Conservation (phyloP, 768 basidiomycete species). For the Agrocybe chaxingu region DNA sequence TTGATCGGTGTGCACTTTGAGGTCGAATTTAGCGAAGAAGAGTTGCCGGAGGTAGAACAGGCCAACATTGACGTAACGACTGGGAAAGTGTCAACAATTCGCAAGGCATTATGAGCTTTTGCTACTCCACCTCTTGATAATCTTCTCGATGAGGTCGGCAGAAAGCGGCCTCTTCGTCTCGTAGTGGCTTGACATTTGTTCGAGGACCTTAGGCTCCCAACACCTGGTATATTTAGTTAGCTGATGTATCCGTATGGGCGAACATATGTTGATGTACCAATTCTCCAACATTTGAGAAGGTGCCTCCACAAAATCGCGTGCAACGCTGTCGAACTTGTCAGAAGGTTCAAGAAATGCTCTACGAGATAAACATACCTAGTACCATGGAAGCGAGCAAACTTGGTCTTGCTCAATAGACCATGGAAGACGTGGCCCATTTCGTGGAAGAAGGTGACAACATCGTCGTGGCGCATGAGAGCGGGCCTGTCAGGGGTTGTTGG, state of each 20-base stretch:
- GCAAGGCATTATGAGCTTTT: neutral
- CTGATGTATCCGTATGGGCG: neutral
- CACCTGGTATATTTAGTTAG: constrained; percentile 40
- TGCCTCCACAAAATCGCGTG: constrained; percentile 84
- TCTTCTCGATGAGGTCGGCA: constrained; percentile 70
- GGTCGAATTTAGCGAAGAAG: constrained; percentile 80
- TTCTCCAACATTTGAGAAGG: constrained; percentile 93
- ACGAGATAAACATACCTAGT: constrained; percentile 41
- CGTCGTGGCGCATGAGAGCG: constrained; percentile 83
- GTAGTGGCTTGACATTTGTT: constrained; percentile 79
- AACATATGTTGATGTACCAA: constrained; percentile 42
- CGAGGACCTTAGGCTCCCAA: constrained; percentile 77
- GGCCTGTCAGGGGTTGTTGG: constrained; percentile 82
- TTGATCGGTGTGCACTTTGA: constrained; percentile 70
- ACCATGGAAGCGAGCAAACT: constrained; percentile 78
- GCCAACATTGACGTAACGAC: constrained; percentile 79
- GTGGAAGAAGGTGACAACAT: constrained; percentile 90
- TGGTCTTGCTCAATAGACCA: constrained; percentile 65
- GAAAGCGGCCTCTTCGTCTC: constrained; percentile 70
- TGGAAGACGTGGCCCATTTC: constrained; percentile 83
- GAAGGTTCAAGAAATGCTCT: neutral
- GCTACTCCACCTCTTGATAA: constrained; percentile 64
- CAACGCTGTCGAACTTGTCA: constrained; percentile 39
- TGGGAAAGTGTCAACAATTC: constrained; percentile 15
- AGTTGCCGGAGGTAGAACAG: constrained; percentile 80